Evolutionary conservation across 768 basidiomycete species (phyloP), one percentile per base, ranked within the genome.

Genomic region (Termitomyces sp.): DNA sequence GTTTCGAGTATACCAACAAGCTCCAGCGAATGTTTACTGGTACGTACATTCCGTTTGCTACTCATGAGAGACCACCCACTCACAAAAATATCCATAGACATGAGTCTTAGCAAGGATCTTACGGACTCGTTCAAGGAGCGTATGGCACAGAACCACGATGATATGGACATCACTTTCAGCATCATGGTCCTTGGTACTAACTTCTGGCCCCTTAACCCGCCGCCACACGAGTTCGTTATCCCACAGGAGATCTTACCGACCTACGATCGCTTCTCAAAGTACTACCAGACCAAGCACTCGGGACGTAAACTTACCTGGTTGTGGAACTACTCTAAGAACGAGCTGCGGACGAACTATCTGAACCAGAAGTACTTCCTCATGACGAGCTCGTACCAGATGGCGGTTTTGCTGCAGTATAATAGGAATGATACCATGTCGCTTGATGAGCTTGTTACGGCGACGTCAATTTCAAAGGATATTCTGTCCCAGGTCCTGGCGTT

Each of bases 1-100:
- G 97, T 67, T 97, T 96, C 81, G 97, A 98, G 70, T 99, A 98
- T 75, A 98, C 97, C 55, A 94, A 92, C 81, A 98, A 98, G 74
- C 82, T 99, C 51, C 93, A 96, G 72, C 89, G 94, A 72, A 98
- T 98, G 97, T 98, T 99, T 79, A 96, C 94, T 54, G 94, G 94
- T 94, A 66, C n/a, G 81, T 58, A 8, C 24, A 35, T 52, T 44
- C 28, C 9, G 15, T 40, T 33, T 7, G 18, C 4, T 51, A 6
- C 28, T 20, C 6, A 35, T 15, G 5, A 36, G 55, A 32, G 20
- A 11, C 24, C 32, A 28, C 16, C 44, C 6, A 63, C 39, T 63
- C 7, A 44, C 28, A 24, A 32, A n/a, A 16, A 66, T 55, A 24
- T 42, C 35, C 38, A 48, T 68, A 94, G 97, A 98, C 73, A 96